These are phyloP conservation scores for Syzygium aromaticum DNA, from an alignment of 345 rosid species.

Conservation along the genomic window DNA sequence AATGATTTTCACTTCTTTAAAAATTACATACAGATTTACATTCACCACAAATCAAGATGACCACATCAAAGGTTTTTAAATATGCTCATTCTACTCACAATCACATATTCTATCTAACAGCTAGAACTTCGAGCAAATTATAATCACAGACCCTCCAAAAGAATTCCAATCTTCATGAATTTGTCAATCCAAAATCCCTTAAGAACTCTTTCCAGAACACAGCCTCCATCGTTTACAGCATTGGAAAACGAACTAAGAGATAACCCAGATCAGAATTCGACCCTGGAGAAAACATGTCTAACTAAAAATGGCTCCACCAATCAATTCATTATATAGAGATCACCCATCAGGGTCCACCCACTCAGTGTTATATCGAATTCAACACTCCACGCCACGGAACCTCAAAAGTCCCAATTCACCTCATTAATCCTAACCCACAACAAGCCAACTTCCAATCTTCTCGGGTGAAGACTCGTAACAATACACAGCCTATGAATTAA, in stretches of 20 bases:
- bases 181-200: neutral
- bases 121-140: neutral
- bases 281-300: neutral
- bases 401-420: neutral
- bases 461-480: neutral
- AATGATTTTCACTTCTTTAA: neutral
- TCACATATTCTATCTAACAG: neutral
- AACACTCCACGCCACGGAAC: neutral
- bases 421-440: neutral
- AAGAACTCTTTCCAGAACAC: neutral
- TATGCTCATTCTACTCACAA: neutral
- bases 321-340: neutral
- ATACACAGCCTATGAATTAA: neutral
- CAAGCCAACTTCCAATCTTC: neutral
- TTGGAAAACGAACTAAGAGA: neutral
- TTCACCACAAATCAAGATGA: neutral
- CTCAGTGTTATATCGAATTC: neutral
- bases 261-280: neutral
- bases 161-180: neutral
- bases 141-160: neutral
- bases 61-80: neutral
- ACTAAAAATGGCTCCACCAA: neutral
- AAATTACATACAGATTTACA: neutral
- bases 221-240: neutral
- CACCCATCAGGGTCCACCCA: neutral